A percentile compares a stretch with the other conserved stretches of the same genome.
phyloP scores from a whole-genome alignment of 139 green algal species.

The Tetratostichococcus sp. region DNA sequence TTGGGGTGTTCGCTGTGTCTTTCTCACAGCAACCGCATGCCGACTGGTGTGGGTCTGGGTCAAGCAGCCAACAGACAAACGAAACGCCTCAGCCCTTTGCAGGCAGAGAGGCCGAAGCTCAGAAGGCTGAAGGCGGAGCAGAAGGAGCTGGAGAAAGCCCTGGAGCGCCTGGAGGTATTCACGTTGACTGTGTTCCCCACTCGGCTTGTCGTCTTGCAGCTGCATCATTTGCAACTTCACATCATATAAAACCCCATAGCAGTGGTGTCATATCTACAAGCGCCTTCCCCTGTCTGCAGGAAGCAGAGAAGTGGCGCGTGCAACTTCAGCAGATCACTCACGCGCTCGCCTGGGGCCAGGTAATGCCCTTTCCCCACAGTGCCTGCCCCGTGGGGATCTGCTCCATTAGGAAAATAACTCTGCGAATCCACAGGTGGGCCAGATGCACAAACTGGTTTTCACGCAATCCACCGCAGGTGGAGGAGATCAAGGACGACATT shows the following conservation, averaged over 20 bases:
- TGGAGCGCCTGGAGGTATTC: neutral
- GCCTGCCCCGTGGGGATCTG: no score
- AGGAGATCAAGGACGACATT: neutral
- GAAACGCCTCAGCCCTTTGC: no score
- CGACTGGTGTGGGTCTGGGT: no score
- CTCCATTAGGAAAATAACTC: no score
- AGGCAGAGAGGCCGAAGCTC: neutral
- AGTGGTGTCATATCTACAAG: no score
- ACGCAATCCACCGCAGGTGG: neutral
- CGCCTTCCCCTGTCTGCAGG: neutral
- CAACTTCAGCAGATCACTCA: neutral
- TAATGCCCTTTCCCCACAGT: neutral
- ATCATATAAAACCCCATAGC: no score
- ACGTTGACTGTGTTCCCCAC: neutral
- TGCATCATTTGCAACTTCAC: no score
- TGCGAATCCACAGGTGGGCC: no score
- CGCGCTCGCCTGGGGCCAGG: neutral
- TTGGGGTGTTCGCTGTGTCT: no score
- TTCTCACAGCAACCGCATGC: no score
- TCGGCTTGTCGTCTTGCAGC: no score
- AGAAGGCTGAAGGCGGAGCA: neutral
- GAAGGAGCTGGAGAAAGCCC: neutral
- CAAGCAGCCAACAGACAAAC: no score
- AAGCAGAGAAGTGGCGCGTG: neutral
- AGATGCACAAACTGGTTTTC: neutral